Evolutionary conservation across 2,329 filamentous ascomycete genomes (phyloP), one percentile per base, ranked within the genome.

Genomic region (Bimuria novae-zelandiae): DNA sequence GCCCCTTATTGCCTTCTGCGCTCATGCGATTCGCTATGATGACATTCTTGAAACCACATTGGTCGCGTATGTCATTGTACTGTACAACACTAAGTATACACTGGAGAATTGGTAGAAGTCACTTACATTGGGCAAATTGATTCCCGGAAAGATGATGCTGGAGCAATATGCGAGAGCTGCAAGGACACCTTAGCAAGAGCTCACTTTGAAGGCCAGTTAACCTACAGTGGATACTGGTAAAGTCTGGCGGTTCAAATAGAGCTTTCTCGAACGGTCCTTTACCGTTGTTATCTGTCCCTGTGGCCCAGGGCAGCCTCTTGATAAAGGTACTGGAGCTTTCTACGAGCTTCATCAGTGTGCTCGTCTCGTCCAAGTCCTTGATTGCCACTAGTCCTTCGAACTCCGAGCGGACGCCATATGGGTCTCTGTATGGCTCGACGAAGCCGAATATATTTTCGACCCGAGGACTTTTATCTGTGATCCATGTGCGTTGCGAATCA

Each of bases 361-460:
- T 39, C 16, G 35, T 48, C 23, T 57, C 51, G 19, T 51, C 46
- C 6, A 22, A 10, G 41, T 54, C 46, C 11, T 41, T 36, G 27
- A 57, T 48, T 3, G 40, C 45, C 21, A 57, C 25, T 36, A 51
- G 32, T 14, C 23, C 52, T 27, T 57, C 48, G 27, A 35, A 57
- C 27, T 55, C 36, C 2, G 52, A 7, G 2, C 55, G 41, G 14
- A 55, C 49, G 23, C 55, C 55, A 36, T 29, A 22, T 12, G 55
- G 55, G 23, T 58, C 55, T 5, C 52, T 32, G 21, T 58, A 58
- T n/a, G 49, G 40, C 49, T 58, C 52, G 32, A 58, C 45, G 39
- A 58, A 55, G 3, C 55, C 52, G 19, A 52, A 5, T 3, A 55
- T 52, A 17, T 52, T 55, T 45, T 58, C 55, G 6, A 58, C 49